Conservation (phyloP, 2,329 filamentous ascomycete genomes). For the Atkinsonella texensis region DNA sequence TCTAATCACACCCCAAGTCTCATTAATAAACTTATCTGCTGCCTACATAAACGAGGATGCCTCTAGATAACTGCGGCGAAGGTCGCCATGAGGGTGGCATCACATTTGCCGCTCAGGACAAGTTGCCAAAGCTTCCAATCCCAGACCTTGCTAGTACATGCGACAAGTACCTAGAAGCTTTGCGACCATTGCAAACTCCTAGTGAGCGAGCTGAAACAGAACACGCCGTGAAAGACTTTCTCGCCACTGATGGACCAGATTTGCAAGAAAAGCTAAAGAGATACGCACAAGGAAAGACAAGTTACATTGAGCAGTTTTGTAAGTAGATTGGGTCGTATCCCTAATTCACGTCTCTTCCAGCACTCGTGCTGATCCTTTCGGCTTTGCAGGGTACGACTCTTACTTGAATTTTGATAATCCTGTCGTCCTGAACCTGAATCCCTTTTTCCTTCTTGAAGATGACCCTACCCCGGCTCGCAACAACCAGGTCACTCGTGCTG, state of each 20-base stretch:
- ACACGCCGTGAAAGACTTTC: constrained; percentile 70
- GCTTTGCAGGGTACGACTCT: constrained; percentile 77
- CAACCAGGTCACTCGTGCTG: constrained; percentile 89
- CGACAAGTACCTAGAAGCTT: constrained; percentile 64
- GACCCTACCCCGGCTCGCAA: constrained; percentile 93
- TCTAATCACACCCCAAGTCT: constrained; percentile 5
- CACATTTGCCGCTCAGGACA: constrained; percentile 83
- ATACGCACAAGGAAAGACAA: constrained; percentile 82
- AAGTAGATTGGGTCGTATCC: constrained; percentile 26
- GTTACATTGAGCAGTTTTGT: constrained; percentile 99
- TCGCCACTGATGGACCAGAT: constrained; percentile 67
- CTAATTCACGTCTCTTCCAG: background rate
- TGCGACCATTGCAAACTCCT: constrained; percentile 68
- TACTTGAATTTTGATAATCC: constrained; percentile 97
- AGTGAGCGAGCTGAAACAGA: constrained; percentile 77
- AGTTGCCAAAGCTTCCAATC: constrained; percentile 82
- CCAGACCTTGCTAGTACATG: constrained; percentile 72
- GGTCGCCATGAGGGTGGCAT: constrained; percentile 52
- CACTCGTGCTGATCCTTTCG: constrained; percentile 6
- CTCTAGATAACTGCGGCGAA: constrained; percentile 27
- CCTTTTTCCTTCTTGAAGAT: constrained; percentile 94
- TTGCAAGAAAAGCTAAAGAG: constrained; percentile 81
- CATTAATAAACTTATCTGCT: constrained; percentile 15
- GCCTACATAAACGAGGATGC: constrained; percentile 30
- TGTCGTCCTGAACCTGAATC: constrained; percentile 93